These are phyloP conservation scores for Yarrowia keelungensis DNA, from an alignment of 805 yeast genomes.

Conservation along the genomic window DNA sequence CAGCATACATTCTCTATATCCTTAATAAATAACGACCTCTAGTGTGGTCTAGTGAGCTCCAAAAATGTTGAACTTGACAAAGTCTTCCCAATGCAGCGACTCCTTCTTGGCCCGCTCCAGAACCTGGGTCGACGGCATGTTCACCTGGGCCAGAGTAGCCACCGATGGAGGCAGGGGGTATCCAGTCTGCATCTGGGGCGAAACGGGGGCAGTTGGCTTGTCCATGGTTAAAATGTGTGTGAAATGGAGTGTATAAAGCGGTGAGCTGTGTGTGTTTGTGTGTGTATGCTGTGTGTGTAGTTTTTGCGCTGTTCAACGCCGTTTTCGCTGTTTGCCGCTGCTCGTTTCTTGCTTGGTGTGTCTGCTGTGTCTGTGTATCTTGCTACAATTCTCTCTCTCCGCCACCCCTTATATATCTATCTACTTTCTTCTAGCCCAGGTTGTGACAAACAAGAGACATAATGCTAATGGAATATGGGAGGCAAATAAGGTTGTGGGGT, in stretches of 20 bases:
- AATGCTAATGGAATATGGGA: conserved; percentile 26
- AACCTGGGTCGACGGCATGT: conserved; percentile 33
- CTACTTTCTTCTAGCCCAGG: background rate
- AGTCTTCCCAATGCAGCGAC: conserved; percentile 37
- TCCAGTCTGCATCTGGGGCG: conserved; percentile 24
- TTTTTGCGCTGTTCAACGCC: too few relatives aligned
- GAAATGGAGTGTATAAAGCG: background rate
- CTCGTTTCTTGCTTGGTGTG: background rate
- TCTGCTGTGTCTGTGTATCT: background rate
- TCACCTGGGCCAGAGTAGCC: conserved; percentile 11
- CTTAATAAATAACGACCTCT: background rate
- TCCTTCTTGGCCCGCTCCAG: conserved; percentile 34
- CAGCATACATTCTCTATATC: conserved; percentile 9
- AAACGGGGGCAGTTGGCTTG: conserved; percentile 16
- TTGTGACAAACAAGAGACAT: conserved; percentile 10
- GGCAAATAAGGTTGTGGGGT: conserved; percentile 38
- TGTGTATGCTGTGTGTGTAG: background rate
- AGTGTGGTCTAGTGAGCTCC: conserved; percentile 7
- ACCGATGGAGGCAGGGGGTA: conserved; percentile 12
- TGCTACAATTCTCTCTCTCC: background rate
- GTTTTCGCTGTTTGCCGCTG: too few relatives aligned
- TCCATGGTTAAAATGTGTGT: conserved; percentile 16
- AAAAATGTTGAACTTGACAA: conserved; percentile 38
- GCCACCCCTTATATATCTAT: conserved; percentile 9
- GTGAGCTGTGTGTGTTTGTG: background rate